phyloP scores from a whole-genome alignment of 768 basidiomycete genomes.

The Lactarius deliciosus region DNA sequence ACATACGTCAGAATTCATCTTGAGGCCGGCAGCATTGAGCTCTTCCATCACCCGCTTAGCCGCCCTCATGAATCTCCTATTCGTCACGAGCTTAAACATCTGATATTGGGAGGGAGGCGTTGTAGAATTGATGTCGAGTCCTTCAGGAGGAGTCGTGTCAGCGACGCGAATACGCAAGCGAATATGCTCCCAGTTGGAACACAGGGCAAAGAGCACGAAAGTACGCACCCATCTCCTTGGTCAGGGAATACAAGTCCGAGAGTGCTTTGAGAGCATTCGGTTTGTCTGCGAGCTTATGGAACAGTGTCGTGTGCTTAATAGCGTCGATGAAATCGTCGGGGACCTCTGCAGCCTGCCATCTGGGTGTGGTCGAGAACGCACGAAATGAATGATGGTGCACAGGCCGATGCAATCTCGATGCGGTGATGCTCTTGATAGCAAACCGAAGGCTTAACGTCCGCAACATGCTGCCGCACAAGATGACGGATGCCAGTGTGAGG shows the following conservation, averaged over 20 bases:
- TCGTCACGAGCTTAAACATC: constrained; percentile 54
- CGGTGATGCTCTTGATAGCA: constrained; percentile 1
- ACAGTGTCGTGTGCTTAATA: constrained; percentile 47
- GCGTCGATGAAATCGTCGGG: constrained; percentile 40
- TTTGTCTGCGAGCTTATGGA: constrained; percentile 48
- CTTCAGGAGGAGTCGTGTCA: constrained; percentile 35
- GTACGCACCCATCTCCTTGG: constrained; percentile 50
- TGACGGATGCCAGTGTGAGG: not conserved
- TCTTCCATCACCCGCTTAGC: constrained; percentile 48
- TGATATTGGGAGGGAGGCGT: constrained; percentile 49
- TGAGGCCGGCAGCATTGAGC: constrained; percentile 59
- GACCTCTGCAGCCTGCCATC: constrained; percentile 37
- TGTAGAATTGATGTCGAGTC: constrained; percentile 47
- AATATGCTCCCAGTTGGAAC: not conserved
- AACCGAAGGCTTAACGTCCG: constrained; percentile 7
- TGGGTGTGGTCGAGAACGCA: constrained; percentile 36
- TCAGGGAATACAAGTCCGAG: constrained; percentile 43
- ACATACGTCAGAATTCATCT: constrained; percentile 54
- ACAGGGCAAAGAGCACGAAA: not conserved
- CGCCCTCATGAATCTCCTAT: constrained; percentile 51
- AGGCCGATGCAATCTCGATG: constrained; percentile 1
- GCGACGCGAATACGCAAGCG: not conserved
- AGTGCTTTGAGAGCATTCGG: constrained; percentile 53
- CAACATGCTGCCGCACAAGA: constrained; percentile 4
- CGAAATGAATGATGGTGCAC: constrained; percentile 1